Base-by-base conservation (phyloP, 164 flowering plant species). In the Santalum album region DNA sequence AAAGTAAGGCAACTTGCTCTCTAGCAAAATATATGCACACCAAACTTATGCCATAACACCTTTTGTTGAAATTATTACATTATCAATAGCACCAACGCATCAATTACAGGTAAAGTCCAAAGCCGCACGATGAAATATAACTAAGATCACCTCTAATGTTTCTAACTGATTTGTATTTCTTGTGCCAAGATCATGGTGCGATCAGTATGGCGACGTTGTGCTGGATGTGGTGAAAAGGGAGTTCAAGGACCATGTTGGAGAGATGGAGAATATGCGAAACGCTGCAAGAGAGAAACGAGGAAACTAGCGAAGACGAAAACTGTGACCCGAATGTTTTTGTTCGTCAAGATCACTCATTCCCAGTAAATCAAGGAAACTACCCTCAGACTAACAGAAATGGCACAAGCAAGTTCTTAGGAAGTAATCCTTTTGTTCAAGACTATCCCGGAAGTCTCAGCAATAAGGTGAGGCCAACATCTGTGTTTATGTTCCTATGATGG, bases 221-320 rank as follows among this genome's bases (percentile, higher is more conserved):
- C 52, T 84, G 55, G 87, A 82, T 61, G 96, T 88, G 59, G 89
- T 88, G 68, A 77, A 72, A 50, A 89, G 80, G 55, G 96, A 89
- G 59, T 84, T 86, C 79, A 89, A 82, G 64, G 84, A 82, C 35
- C 91, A 90, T 54, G 81, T 81, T 5, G 76, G 78, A 17, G 86
- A 86, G 62, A 78, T 79, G 82, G 84, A 78, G 72, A 76, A 25
- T 36, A 19, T 53, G 65, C 51, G 75, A 53, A 74, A 69, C 27
- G 62, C 68, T 5, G 65, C 75, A 0, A 65, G 61, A 45, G 86
- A 78, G 53, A 76, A 53, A 36, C 64, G 59, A 5, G 18, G 25
- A 23, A 64, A 34, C 68, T 70, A 75, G 14, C 14, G 42, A 38
- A n/a, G n/a, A n/a, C 17, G 87, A 87, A 59, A 86, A 86, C 46